phyloP scores from a whole-genome alignment of 805 yeast species.

The Grigorovia yakushimaensis region DNA sequence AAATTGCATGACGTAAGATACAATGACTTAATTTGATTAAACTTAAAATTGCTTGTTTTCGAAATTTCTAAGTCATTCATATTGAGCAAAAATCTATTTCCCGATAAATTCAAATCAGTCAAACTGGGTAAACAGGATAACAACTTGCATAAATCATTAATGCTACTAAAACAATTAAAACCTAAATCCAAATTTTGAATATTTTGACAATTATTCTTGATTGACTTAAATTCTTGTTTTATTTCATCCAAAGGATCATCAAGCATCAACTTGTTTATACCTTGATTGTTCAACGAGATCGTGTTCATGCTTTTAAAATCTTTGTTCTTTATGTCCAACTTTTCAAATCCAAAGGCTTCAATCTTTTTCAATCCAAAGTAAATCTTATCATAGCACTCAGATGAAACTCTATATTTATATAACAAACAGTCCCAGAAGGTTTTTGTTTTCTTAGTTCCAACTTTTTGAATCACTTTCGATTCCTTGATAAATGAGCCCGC shows the following conservation, averaged over 20 bases:
- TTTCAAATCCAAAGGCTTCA: slow-evolving; percentile 58
- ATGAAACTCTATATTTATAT: slow-evolving; percentile 36
- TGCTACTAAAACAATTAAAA: slow-evolving; percentile 41
- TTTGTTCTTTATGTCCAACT: slow-evolving; percentile 38
- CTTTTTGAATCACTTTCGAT: slow-evolving; percentile 19
- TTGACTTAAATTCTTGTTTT: not conserved
- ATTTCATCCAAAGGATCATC: not conserved
- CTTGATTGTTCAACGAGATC: slow-evolving; percentile 34
- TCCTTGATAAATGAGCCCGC: slow-evolving; percentile 21
- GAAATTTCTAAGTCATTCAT: not conserved
- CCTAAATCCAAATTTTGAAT: slow-evolving; percentile 45
- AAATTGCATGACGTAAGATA: slow-evolving; percentile 20
- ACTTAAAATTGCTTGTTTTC: not conserved
- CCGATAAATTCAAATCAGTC: slow-evolving; percentile 15
- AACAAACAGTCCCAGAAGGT: slow-evolving; percentile 42
- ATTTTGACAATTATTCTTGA: slow-evolving; percentile 9
- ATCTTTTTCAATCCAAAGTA: slow-evolving; percentile 48
- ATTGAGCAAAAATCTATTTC: slow-evolving; percentile 8
- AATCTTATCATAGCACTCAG: slow-evolving; percentile 27
- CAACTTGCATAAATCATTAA: slow-evolving; percentile 30
- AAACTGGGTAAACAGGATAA: slow-evolving; percentile 5
- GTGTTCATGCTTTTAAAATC: slow-evolving; percentile 37
- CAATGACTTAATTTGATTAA: slow-evolving; percentile 10
- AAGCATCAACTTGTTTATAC: not conserved
- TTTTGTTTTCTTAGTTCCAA: slow-evolving; percentile 18